A percentile compares a stretch with the other conserved stretches of the same genome.
Evolutionary conservation across 768 basidiomycete genomes (phyloP).

Genomic region (Tulasnella sp.): DNA sequence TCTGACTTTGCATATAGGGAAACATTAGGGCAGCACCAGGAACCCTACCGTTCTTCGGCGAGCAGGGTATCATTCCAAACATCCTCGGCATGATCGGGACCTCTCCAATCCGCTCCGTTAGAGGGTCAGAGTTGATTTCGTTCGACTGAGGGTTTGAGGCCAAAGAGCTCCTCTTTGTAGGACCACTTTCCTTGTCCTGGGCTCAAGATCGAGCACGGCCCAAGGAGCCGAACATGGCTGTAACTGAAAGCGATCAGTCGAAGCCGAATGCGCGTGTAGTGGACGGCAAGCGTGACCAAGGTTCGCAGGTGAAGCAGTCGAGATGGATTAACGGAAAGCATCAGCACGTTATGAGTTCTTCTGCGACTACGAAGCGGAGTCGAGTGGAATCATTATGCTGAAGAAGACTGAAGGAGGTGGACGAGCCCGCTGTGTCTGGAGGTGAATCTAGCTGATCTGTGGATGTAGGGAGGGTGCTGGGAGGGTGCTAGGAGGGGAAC

Average conservation of each 20-base stretch:
- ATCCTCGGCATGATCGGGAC: conserved; percentile 89
- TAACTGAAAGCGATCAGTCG: background rate
- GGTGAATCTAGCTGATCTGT: background rate
- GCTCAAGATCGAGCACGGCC: conserved; percentile 84
- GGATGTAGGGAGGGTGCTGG: background rate
- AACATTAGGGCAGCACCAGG: conserved; percentile 88
- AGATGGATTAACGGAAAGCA: background rate
- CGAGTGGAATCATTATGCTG: background rate
- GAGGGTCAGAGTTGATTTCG: conserved; percentile 65
- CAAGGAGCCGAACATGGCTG: conserved; percentile 71
- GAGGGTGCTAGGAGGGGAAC: background rate
- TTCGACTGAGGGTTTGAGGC: background rate
- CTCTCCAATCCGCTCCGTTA: conserved; percentile 82
- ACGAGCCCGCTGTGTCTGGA: background rate
- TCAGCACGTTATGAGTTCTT: background rate
- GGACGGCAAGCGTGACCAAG: background rate
- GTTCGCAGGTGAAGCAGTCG: background rate
- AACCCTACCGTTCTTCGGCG: conserved; percentile 91
- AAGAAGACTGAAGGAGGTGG: background rate
- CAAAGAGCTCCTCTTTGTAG: conserved; percentile 42
- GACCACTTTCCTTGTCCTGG: conserved; percentile 94
- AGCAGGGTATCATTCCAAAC: conserved; percentile 87
- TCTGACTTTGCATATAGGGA: conserved; percentile 52
- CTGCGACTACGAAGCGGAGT: background rate
- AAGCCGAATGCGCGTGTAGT: background rate